These are phyloP conservation scores for Camelina hispida DNA, from an alignment of 345 rosid species.

Conservation along the genomic window DNA sequence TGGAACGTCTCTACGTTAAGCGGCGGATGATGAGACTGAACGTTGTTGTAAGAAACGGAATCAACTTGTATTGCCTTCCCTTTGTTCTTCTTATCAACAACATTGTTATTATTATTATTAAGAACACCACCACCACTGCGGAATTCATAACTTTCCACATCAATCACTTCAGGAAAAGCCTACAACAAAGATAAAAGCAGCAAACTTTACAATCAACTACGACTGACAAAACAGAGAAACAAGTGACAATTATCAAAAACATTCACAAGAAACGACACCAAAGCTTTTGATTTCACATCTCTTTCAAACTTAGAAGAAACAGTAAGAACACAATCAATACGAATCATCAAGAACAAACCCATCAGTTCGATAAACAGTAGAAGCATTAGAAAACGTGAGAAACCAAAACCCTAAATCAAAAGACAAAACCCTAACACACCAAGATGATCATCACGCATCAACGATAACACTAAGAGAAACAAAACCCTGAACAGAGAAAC, in stretches of 20 bases:
- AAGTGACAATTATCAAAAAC: background rate
- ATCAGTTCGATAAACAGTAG: slow-evolving; percentile 1
- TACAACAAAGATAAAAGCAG: slow-evolving; percentile 36
- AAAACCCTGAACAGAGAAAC: background rate
- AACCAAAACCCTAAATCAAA: slow-evolving; percentile 25
- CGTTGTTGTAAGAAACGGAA: slow-evolving; percentile 39
- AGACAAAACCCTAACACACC: slow-evolving; percentile 30
- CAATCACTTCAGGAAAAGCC: slow-evolving; percentile 68
- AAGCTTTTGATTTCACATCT: background rate
- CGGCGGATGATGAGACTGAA: background rate
- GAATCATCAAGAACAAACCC: slow-evolving; percentile 7
- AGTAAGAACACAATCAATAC: slow-evolving; percentile 4
- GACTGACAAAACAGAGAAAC: slow-evolving; percentile 15
- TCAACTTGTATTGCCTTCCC: slow-evolving; percentile 59
- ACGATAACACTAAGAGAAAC: background rate
- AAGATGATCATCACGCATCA: slow-evolving; percentile 35
- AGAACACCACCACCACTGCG: slow-evolving; percentile 16
- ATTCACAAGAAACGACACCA: background rate
- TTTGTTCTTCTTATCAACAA: slow-evolving; percentile 52
- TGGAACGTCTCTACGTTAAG: slow-evolving; percentile 1
- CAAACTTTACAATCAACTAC: slow-evolving; percentile 16
- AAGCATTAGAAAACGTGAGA: background rate
- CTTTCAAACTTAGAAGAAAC: background rate
- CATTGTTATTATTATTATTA: too few species aligned
- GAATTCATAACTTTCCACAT: slow-evolving; percentile 65